Conservation (phyloP, 176 grass and related monocot species). For the Oryza rufipogon region DNA sequence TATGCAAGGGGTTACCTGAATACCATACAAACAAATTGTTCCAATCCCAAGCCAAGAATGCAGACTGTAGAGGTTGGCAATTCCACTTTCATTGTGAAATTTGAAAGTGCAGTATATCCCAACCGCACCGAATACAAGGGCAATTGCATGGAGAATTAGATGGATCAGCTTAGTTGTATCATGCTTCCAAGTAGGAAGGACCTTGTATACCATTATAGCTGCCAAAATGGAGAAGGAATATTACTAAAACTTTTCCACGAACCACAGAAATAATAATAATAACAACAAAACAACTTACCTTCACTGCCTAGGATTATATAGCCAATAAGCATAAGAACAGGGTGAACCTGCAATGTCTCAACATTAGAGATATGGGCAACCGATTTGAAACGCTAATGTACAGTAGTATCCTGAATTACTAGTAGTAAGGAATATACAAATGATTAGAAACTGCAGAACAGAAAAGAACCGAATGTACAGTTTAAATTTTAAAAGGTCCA, state of each 20-base stretch:
- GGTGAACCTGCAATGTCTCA: constrained; percentile 71
- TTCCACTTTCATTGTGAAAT: constrained; percentile 91
- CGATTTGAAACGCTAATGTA: not conserved
- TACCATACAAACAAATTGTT: constrained; percentile 72
- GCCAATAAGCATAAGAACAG: constrained; percentile 95
- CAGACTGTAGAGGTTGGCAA: constrained; percentile 82
- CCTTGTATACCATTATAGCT: constrained; percentile 88
- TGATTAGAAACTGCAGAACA: not conserved
- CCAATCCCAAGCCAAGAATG: constrained; percentile 91
- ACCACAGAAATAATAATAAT: not conserved
- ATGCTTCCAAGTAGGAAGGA: constrained; percentile 57
- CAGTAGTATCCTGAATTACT: not conserved
- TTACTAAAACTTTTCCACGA: constrained; percentile 20
- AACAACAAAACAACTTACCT: constrained; percentile 42
- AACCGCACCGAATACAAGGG: constrained; percentile 67
- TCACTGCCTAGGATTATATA: constrained; percentile 84
- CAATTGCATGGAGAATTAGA: constrained; percentile 73
- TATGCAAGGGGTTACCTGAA: constrained; percentile 66
- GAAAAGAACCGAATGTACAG: not conserved
- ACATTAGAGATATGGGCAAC: not conserved
- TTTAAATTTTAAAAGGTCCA: not conserved
- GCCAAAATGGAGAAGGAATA: constrained; percentile 38
- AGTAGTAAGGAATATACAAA: not conserved
- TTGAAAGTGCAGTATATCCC: constrained; percentile 89
- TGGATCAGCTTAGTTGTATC: constrained; percentile 69